Conservation (phyloP, 495 filamentous ascomycete species). For the Xylaria cubensis region DNA sequence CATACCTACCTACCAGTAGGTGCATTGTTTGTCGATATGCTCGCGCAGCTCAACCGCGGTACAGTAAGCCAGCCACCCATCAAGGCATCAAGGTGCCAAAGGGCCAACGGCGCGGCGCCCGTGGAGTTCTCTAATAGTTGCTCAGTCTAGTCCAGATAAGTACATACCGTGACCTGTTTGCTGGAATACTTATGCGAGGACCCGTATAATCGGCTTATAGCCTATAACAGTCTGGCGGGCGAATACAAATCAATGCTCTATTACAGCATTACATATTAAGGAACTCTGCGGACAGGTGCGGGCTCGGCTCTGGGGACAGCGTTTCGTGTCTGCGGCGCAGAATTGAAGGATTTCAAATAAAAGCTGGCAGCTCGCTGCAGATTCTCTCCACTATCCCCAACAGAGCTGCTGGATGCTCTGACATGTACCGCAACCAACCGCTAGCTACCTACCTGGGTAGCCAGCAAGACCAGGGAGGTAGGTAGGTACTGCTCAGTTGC, state of each 20-base stretch:
- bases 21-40: background rate
- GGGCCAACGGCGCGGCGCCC: background rate
- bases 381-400: background rate
- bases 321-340: slow-evolving; percentile 20
- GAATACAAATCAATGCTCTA: slow-evolving; percentile 23
- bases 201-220: background rate
- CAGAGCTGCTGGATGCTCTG: slow-evolving; percentile 1
- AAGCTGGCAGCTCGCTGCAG: slow-evolving; percentile 7
- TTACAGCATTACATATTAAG: no score
- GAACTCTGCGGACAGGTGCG: slow-evolving; percentile 20
- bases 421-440: background rate
- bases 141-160: background rate
- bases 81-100: background rate
- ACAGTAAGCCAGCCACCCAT: slow-evolving; percentile 18
- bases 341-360: slow-evolving; percentile 22
- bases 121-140: background rate
- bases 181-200: background rate
- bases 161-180: background rate
- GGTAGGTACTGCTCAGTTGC: background rate
- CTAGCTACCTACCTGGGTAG: slow-evolving; percentile 2
- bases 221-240: background rate
- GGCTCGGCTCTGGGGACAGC: slow-evolving; percentile 2
- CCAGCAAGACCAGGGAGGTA: background rate
- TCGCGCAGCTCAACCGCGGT: background rate
- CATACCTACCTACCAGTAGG: background rate